Evolutionary conservation across 805 yeast genomes (phyloP).

Genomic region (Cyberlindnera saturnus): DNA sequence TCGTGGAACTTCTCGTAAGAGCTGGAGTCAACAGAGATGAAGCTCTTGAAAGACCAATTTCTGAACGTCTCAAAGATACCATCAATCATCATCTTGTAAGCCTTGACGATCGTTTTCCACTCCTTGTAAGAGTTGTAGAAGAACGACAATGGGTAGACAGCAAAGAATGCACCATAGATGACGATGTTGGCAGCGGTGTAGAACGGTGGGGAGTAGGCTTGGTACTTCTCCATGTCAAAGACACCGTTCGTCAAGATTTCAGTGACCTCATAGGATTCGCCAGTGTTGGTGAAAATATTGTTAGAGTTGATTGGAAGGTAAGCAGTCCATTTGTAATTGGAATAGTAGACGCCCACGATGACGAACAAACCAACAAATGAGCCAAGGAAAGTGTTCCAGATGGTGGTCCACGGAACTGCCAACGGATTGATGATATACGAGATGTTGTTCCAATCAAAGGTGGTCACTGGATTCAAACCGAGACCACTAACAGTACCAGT

Average conservation of each 20-base stretch:
- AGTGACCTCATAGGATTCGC: slow-evolving; percentile 39
- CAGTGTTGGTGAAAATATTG: slow-evolving; percentile 45
- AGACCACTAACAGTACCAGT: slow-evolving; percentile 43
- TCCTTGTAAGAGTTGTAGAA: slow-evolving; percentile 40
- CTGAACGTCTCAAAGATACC: slow-evolving; percentile 2
- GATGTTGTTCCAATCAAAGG: slow-evolving; percentile 47
- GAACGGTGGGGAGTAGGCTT: slow-evolving; percentile 57
- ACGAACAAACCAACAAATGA: slow-evolving; percentile 27
- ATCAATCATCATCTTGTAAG: slow-evolving; percentile 3
- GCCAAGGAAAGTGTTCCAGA: slow-evolving; percentile 28
- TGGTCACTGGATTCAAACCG: slow-evolving; percentile 49
- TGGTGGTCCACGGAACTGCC: slow-evolving; percentile 39
- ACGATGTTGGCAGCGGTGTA: slow-evolving; percentile 59
- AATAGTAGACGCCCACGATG: slow-evolving; percentile 33
- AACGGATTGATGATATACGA: slow-evolving; percentile 36
- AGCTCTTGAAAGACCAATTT: slow-evolving; percentile 3
- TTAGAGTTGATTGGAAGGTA: slow-evolving; percentile 41
- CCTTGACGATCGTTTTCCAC: slow-evolving; percentile 28
- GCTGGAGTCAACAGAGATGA: background rate
- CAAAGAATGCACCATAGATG: slow-evolving; percentile 46
- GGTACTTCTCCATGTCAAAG: slow-evolving; percentile 42
- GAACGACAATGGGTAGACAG: slow-evolving; percentile 44
- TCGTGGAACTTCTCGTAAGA: slow-evolving; percentile 26
- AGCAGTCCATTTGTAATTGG: slow-evolving; percentile 34
- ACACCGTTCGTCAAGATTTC: slow-evolving; percentile 39